A percentile compares a stretch with the other conserved stretches of the same genome.
phyloP scores from a whole-genome alignment of 352 stramenopile genomes.

The Phytophthora gonapodyides region DNA sequence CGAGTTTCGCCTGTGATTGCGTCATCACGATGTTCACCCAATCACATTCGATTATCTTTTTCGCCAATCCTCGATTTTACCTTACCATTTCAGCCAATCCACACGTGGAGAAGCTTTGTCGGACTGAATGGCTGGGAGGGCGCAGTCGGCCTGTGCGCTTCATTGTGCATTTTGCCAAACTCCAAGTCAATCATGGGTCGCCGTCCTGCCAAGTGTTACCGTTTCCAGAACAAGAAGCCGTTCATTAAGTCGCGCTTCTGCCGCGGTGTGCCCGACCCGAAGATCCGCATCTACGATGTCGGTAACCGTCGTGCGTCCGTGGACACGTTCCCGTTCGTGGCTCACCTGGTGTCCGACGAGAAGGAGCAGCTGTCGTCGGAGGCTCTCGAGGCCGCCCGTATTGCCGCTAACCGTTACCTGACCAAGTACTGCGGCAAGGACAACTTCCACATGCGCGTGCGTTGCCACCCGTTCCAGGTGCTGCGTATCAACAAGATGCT shows the following conservation, averaged over 20 bases:
- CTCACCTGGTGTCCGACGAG: constrained; percentile 96
- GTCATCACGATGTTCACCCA: neutral
- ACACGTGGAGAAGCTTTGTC: neutral
- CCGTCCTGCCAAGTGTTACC: constrained; percentile 98
- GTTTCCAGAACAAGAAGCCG: constrained; percentile 99
- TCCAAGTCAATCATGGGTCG: constrained; percentile 44
- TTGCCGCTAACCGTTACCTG: constrained; percentile 99
- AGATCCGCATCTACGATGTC: constrained; percentile 99
- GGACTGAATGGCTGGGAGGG: constrained; percentile 30
- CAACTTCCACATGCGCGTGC: constrained; percentile 99
- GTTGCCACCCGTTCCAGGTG: constrained; percentile 99
- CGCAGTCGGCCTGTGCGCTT: neutral
- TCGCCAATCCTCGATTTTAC: neutral
- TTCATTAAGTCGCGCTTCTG: constrained; percentile 99
- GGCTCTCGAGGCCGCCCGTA: constrained; percentile 97
- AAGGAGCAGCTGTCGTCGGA: constrained; percentile 96
- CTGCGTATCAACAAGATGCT: constrained; percentile 99
- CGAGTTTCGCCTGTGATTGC: constrained; percentile 1
- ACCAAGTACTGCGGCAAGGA: constrained; percentile 98
- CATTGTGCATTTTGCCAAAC: constrained; percentile 47
- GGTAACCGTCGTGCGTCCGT: constrained; percentile 98
- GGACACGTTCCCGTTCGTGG: constrained; percentile 98
- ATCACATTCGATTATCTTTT: constrained; percentile 2
- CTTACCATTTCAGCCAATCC: constrained; percentile 9
- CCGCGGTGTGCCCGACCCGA: constrained; percentile 96